Conservation (phyloP, 2,329 filamentous ascomycete species). For the Trichocomaceae sp. region DNA sequence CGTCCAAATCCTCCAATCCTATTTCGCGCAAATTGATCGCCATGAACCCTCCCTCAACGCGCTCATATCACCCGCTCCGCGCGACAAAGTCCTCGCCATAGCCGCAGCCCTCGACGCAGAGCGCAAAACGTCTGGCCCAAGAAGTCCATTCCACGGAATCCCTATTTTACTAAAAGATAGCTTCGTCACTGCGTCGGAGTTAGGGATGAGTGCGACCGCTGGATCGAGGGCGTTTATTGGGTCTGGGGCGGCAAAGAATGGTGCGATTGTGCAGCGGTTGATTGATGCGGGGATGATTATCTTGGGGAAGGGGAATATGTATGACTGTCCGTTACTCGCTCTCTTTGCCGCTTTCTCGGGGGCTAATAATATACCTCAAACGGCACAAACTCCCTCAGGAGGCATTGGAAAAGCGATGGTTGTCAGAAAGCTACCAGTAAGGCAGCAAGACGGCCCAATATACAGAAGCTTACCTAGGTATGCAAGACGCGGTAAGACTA, state of each 20-base stretch:
- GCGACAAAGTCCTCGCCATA: not conserved
- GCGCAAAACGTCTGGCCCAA: not conserved
- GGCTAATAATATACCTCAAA: too few relatives aligned
- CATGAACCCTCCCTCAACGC: constrained; percentile 11
- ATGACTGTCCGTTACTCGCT: too few relatives aligned
- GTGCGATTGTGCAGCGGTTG: constrained; percentile 12
- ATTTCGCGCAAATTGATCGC: constrained; percentile 11
- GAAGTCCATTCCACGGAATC: constrained; percentile 4
- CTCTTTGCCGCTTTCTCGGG: too few relatives aligned
- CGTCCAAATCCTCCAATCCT: constrained; percentile 5
- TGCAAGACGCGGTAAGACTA: too few relatives aligned
- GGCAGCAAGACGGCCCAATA: too few relatives aligned
- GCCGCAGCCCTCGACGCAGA: not conserved
- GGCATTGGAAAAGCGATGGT: too few relatives aligned
- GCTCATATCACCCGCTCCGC: constrained; percentile 7
- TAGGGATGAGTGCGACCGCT: constrained; percentile 18
- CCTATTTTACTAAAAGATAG: constrained; percentile 16
- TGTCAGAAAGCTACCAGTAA: too few relatives aligned
- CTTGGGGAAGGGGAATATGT: constrained; percentile 23
- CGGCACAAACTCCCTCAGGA: too few relatives aligned
- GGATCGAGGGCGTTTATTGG: constrained; percentile 15
- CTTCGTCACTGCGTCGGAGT: constrained; percentile 14
- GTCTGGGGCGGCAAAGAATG: constrained; percentile 3
- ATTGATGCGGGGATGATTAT: constrained; percentile 21
- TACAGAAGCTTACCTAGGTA: too few relatives aligned